Conservation (phyloP, 2,329 filamentous ascomycete genomes). For the Exophiala aquamarina region DNA sequence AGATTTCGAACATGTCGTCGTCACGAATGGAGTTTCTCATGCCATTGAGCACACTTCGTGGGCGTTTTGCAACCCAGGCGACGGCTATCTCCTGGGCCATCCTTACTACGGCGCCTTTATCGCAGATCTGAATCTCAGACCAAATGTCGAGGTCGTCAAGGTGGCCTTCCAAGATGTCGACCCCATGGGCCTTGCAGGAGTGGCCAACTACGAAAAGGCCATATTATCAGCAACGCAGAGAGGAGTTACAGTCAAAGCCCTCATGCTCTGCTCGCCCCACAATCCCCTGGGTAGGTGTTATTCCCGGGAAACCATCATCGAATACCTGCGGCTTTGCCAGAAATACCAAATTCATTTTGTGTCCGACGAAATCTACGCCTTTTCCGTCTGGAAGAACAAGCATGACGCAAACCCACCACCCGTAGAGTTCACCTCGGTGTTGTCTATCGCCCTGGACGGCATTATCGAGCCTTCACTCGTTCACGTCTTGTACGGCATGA, state of each 20-base stretch:
- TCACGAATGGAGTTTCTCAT: constrained; percentile 38
- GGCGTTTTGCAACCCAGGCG: constrained; percentile 34
- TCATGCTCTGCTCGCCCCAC: constrained; percentile 55
- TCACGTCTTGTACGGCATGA: constrained; percentile 52
- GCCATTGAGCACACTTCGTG: constrained; percentile 38
- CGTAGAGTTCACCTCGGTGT: constrained; percentile 46
- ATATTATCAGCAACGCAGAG: constrained; percentile 37
- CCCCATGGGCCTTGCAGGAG: constrained; percentile 43
- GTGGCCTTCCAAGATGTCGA: constrained; percentile 48
- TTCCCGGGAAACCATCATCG: constrained; percentile 39
- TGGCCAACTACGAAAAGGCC: constrained; percentile 47
- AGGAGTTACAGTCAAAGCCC: constrained; percentile 44
- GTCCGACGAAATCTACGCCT: constrained; percentile 60
- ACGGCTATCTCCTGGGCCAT: constrained; percentile 37
- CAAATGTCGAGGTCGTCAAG: constrained; percentile 42
- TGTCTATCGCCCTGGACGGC: constrained; percentile 44
- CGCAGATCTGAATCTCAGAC: constrained; percentile 45
- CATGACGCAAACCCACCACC: constrained; percentile 28
- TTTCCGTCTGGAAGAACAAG: constrained; percentile 51
- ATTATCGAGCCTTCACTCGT: constrained; percentile 52
- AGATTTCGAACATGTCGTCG: constrained; percentile 30
- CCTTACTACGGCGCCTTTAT: constrained; percentile 51
- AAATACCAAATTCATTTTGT: constrained; percentile 54
- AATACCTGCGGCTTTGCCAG: constrained; percentile 51
- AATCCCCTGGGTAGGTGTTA: constrained; percentile 55